Evolutionary conservation across 345 rosid species (phyloP), one percentile per base, ranked within the genome.

Genomic region (Citrus reticulata): DNA sequence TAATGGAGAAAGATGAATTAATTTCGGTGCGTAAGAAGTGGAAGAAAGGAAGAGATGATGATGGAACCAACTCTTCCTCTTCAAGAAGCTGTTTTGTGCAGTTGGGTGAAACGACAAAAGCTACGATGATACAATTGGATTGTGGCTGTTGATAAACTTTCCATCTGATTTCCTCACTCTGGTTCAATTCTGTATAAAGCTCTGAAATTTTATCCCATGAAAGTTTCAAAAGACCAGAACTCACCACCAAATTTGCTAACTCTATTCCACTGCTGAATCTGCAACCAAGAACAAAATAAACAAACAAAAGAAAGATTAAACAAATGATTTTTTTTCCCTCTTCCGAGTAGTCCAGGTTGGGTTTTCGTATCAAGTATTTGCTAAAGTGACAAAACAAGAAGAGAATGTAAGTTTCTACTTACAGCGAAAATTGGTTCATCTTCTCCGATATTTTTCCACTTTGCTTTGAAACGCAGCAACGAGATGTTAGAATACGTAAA

Each of bases 221-320:
- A 35, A n/a, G 51, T 2, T 59, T 40, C 71, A 91, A 81, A 35
- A 92, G 70, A 66, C 76, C 90, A 5, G 95, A 88, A 82, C 77
- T 84, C 77, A 86, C 81, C 80, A 76, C 78, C 22, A 91, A 83
- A 77, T 80, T 89, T 66, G 89, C 92, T 67, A 85, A 81, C 59
- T 82, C 89, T 11, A 67, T 34, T 2, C 89, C 84, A 40, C 82
- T 75, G 85, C 81, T 76, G 34, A 64, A 83, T 74, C 90, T 85
- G 89, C 37, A 84, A 79, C 25, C 66, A 40, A 66, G 34, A 25
- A 13, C 55, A 72, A 27, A 61, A 9, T 6, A 5, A 29, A 29
- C 20, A 46, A n/a, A n/a, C 35, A 7, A 60, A 62, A 59, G 20
- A 29, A 40, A n/a, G 39, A 0, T 49, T 14, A 30, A 74, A 13